phyloP scores from a whole-genome alignment of 2,329 filamentous ascomycete species.

The Cytospora piceae region DNA sequence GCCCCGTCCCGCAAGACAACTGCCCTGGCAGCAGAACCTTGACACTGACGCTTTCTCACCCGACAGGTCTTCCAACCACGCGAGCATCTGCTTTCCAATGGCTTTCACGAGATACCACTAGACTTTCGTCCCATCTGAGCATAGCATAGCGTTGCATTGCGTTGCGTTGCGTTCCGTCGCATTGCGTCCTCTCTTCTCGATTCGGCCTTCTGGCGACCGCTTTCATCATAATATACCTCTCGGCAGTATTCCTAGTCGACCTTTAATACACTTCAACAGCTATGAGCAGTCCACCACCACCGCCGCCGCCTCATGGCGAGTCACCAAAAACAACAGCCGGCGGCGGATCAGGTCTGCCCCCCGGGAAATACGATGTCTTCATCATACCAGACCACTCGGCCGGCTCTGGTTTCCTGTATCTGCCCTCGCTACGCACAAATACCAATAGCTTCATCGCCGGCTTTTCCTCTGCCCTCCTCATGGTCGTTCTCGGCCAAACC shows the following conservation, averaged over 20 bases:
- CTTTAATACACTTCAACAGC: conserved; percentile 28
- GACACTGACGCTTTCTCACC: background rate
- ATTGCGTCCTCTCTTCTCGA: conserved; percentile 16
- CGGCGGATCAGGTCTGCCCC: conserved; percentile 68
- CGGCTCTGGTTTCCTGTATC: conserved; percentile 87
- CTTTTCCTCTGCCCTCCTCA: conserved; percentile 74
- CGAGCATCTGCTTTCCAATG: conserved; percentile 37
- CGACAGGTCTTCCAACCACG: conserved; percentile 21
- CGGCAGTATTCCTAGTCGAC: conserved; percentile 22
- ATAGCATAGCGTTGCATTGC: conserved; percentile 18
- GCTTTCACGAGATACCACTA: conserved; percentile 44
- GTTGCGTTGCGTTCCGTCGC: background rate
- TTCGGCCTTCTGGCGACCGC: conserved; percentile 9
- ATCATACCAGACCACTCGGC: conserved; percentile 91
- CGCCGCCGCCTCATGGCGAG: conserved; percentile 84
- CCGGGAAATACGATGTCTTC: conserved; percentile 96
- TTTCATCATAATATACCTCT: background rate
- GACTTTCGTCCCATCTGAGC: conserved; percentile 34
- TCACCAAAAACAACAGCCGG: conserved; percentile 69
- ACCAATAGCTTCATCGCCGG: conserved; percentile 91
- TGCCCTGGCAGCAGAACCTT: background rate
- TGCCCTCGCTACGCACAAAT: conserved; percentile 86
- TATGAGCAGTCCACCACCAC: conserved; percentile 67
- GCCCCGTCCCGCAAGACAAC: no score
- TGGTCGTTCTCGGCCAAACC: conserved; percentile 72